Evolutionary conservation across 139 green algal genomes (phyloP), one percentile per base, ranked within the genome.

Genomic region (Pseudopediastrum boryanum): DNA sequence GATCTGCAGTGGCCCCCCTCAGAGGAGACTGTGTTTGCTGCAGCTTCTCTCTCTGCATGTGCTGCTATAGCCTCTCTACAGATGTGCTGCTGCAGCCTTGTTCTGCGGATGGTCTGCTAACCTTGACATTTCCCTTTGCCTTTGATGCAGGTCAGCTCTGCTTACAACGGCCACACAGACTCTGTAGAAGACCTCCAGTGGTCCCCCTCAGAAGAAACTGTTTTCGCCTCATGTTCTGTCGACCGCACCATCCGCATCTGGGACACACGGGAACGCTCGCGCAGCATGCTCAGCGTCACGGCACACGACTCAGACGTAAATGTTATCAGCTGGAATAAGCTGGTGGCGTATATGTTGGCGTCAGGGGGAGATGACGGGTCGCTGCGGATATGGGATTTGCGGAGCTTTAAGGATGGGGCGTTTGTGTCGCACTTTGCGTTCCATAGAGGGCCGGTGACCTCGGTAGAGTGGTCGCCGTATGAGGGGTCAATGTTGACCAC

Each of bases 151-250:
- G 86, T 98, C 4, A 72, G 77, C 25, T 71, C 73, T 6, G 66
- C 82, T 0, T 93, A 86, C 69, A 79, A 63, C 38, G 86, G 88
- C 3, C 89, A 94, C 69, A 71, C 76, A 54, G 71, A 70, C 38
- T 88, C 81, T 48, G 89, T 99, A 27, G 96, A 99, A 80, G 96
- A 99, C 85, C 66, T 99, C 1, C 92, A 98, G 82, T 99, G 96
- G 96, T 94, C 84, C 46, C 96, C 96, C 29, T 90, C 85, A 0
- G 96, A 99, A 88, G 85, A 85, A 12, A 95, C 89, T 0, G 94
- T 99, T 67, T 98, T 99, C 83, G 95, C 94, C 9, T 94, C 90
- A 1, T 90, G 84, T 56, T 91, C 86, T 51, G 89, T 87, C 0
- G 96, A 99, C 85, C 80, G 88, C 31, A 96, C 67, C 21, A 84